phyloP scores from a whole-genome alignment of 352 stramenopile species.

The Phytophthora lateralis region DNA sequence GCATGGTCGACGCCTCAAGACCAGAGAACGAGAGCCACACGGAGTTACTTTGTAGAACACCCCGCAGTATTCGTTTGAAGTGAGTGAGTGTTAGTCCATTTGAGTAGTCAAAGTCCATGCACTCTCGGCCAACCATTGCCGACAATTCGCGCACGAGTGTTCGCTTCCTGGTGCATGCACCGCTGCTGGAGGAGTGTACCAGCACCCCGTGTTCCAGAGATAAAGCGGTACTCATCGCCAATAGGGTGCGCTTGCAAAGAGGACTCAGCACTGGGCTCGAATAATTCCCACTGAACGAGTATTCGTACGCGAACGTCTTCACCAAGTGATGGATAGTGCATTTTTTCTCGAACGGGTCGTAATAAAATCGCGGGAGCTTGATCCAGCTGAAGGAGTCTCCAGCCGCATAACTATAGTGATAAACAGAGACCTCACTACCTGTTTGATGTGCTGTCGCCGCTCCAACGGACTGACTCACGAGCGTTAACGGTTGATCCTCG shows the following conservation, averaged over 20 bases:
- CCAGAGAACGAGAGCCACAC: constrained; percentile 53
- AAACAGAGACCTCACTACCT: constrained; percentile 35
- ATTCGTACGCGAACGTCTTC: constrained; percentile 70
- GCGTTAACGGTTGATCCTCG: constrained; percentile 36
- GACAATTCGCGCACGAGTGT: constrained; percentile 54
- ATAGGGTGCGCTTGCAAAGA: constrained; percentile 58
- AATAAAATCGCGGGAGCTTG: constrained; percentile 68
- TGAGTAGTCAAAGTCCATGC: constrained; percentile 45
- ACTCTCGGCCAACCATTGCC: constrained; percentile 49
- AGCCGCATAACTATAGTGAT: constrained; percentile 49
- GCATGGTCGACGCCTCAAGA: constrained; percentile 39
- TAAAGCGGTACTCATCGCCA: constrained; percentile 62
- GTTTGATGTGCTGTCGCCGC: constrained; percentile 16
- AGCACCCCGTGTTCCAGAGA: constrained; percentile 58
- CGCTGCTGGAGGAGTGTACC: constrained; percentile 35
- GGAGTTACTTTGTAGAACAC: constrained; percentile 44
- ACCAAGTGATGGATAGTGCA: constrained; percentile 63
- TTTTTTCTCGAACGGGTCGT: constrained; percentile 59
- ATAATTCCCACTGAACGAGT: constrained; percentile 59
- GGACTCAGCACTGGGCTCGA: constrained; percentile 53
- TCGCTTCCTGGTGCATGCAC: constrained; percentile 43
- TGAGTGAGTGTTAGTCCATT: constrained; percentile 38
- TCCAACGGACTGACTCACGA: constrained; percentile 18
- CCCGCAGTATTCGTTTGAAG: constrained; percentile 47
- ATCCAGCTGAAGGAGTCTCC: constrained; percentile 63